Evolutionary conservation across 768 basidiomycete genomes (phyloP).

Genomic region (Brasilioporus rufonigricans): DNA sequence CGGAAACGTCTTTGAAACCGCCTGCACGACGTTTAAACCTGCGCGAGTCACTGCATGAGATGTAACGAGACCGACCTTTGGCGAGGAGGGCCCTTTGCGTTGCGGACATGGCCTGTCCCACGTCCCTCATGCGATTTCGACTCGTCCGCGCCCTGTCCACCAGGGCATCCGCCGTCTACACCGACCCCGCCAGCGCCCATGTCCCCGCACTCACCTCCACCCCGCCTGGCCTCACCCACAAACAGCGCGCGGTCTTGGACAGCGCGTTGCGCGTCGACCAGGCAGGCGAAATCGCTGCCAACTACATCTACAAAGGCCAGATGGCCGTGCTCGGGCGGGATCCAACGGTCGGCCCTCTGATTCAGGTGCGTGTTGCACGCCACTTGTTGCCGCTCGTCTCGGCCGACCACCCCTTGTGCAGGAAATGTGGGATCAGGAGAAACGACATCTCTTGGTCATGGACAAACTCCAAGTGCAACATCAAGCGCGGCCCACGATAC

Average conservation of each 20-base stretch:
- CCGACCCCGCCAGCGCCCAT: constrained; percentile 33
- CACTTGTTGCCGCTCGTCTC: background rate
- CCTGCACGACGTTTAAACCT: constrained; percentile 34
- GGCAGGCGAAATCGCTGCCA: constrained; percentile 93
- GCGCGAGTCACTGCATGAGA: background rate
- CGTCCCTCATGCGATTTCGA: constrained; percentile 14
- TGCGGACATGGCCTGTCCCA: constrained; percentile 5
- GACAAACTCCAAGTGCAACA: constrained; percentile 84
- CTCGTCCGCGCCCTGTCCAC: constrained; percentile 21
- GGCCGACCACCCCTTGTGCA: constrained; percentile 31
- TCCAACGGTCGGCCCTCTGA: constrained; percentile 53
- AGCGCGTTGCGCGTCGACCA: constrained; percentile 87
- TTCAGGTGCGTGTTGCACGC: constrained; percentile 56
- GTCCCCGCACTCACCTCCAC: constrained; percentile 51
- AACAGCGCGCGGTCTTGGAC: constrained; percentile 53
- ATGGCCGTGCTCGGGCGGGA: constrained; percentile 67
- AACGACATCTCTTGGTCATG: constrained; percentile 86
- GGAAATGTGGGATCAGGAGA: constrained; percentile 99
- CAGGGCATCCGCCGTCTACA: constrained; percentile 51
- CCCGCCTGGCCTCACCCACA: constrained; percentile 47
- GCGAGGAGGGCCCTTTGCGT: constrained; percentile 36
- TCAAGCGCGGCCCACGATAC: constrained; percentile 74
- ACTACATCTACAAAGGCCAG: constrained; percentile 94
- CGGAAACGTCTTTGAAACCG: constrained; percentile 44
- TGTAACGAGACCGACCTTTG: constrained; percentile 31